Evolutionary conservation across 805 yeast species (phyloP).

Genomic region (Maudiozyma saulgeensis): DNA sequence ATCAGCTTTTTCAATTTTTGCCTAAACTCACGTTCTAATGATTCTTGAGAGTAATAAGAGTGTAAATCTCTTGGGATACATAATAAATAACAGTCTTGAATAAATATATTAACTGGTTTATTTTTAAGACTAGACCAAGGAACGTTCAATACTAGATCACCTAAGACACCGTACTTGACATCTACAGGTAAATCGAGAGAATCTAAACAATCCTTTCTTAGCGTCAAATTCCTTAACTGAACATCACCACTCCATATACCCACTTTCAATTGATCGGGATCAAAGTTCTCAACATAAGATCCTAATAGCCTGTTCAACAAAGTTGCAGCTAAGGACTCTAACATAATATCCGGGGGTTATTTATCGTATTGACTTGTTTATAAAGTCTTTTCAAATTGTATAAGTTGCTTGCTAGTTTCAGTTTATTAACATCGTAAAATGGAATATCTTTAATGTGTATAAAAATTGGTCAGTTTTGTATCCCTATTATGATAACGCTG

Average conservation of each 20-base stretch:
- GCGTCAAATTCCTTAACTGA: slow-evolving; percentile 61
- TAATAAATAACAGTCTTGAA: slow-evolving; percentile 78
- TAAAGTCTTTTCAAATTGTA: no score
- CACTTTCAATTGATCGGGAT: slow-evolving; percentile 86
- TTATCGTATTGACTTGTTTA: no score
- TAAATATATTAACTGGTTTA: slow-evolving; percentile 79
- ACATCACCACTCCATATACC: slow-evolving; percentile 99
- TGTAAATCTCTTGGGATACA: slow-evolving; percentile 64
- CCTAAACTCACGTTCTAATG: slow-evolving; percentile 52
- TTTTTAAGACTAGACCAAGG: slow-evolving; percentile 95
- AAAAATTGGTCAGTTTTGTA: background rate
- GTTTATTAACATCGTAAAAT: no score
- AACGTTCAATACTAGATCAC: slow-evolving; percentile 79
- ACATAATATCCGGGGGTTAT: slow-evolving; percentile 14
- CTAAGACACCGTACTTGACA: slow-evolving; percentile 82
- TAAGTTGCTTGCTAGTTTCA: no score
- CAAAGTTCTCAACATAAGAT: slow-evolving; percentile 86
- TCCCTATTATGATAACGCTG: background rate
- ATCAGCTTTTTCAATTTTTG: slow-evolving; percentile 61
- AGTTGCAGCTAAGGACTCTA: slow-evolving; percentile 31
- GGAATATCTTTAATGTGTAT: no score
- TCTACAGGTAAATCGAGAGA: slow-evolving; percentile 77
- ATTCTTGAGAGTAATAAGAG: slow-evolving; percentile 33
- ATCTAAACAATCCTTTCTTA: slow-evolving; percentile 85
- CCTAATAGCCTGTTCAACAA: slow-evolving; percentile 28